These are phyloP conservation scores for Wallacemonas rigidus DNA, from an alignment of 208 protist species.

Conservation along the genomic window DNA sequence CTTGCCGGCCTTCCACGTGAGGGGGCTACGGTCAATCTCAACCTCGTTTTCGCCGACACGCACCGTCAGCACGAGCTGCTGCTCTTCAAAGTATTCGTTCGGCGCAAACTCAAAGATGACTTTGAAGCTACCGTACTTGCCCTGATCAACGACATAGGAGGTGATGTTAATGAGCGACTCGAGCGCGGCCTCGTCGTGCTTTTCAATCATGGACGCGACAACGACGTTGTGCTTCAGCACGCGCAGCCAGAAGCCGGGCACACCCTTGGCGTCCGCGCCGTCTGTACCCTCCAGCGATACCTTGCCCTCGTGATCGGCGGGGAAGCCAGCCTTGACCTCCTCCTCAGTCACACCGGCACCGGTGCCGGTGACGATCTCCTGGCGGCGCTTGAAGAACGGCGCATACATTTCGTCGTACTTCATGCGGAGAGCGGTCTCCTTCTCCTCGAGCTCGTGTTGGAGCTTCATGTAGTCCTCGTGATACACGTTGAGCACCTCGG, in stretches of 20 bases:
- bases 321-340: conserved; percentile 74
- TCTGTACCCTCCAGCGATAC: conserved; percentile 44
- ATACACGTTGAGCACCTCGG: conserved; percentile 69
- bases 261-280: conserved; percentile 27
- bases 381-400: conserved; percentile 62
- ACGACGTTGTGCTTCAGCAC: conserved; percentile 75
- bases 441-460: conserved; percentile 57
- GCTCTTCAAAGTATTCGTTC: conserved; percentile 82
- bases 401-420: conserved; percentile 74
- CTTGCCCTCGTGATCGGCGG: conserved; percentile 53
- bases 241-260: conserved; percentile 77
- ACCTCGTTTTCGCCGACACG: conserved; percentile 39
- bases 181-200: conserved; percentile 77
- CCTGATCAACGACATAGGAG: conserved; percentile 47
- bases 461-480: conserved; percentile 70
- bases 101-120: conserved; percentile 81
- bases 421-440: conserved; percentile 68
- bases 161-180: conserved; percentile 66
- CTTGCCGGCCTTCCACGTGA: conserved; percentile 85
- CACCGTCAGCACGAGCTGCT: conserved; percentile 63
- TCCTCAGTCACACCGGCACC: conserved; percentile 53
- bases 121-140: conserved; percentile 61
- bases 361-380: conserved; percentile 76
- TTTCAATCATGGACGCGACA: conserved; percentile 62
- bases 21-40: conserved; percentile 49